Evolutionary conservation across 192 early-diverging fungal genomes (phyloP).

Genomic region (Coemansia sp.): DNA sequence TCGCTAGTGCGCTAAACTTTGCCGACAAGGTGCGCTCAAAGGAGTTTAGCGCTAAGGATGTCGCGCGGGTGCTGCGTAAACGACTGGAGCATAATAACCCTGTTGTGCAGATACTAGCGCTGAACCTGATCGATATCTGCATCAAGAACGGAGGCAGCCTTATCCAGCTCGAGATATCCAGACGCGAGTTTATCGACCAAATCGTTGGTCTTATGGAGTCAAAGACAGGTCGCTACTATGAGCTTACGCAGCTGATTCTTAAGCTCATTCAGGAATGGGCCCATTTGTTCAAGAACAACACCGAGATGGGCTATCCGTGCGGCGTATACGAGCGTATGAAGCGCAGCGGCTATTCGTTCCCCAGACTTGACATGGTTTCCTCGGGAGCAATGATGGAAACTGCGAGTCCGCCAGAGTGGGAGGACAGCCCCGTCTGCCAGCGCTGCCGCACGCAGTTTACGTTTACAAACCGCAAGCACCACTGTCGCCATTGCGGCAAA

Average conservation of each 20-base stretch:
- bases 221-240: slow-evolving; percentile 63
- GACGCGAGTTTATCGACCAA: slow-evolving; percentile 88
- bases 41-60: slow-evolving; percentile 71
- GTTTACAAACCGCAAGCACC: slow-evolving; percentile 95
- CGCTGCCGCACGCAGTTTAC: slow-evolving; percentile 93
- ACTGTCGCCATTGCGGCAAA: slow-evolving; percentile 95
- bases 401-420: slow-evolving; percentile 93
- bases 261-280: slow-evolving; percentile 90
- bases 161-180: slow-evolving; percentile 84
- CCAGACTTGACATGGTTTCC: slow-evolving; percentile 63
- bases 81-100: slow-evolving; percentile 87
- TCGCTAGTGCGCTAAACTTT: slow-evolving; percentile 82
- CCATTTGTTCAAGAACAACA: slow-evolving; percentile 72
- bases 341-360: slow-evolving; percentile 68
- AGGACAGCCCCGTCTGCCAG: slow-evolving; percentile 90
- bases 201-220: slow-evolving; percentile 62
- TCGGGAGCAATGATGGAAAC: slow-evolving; percentile 79
- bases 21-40: slow-evolving; percentile 92
- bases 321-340: slow-evolving; percentile 84
- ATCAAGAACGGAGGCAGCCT: slow-evolving; percentile 92
- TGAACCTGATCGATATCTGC: slow-evolving; percentile 88
- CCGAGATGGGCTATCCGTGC: slow-evolving; percentile 73
- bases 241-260: slow-evolving; percentile 76
- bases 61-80: slow-evolving; percentile 72
- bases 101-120: slow-evolving; percentile 86